phyloP scores from a whole-genome alignment of 1,284 basidiomycete species.

The Ganoderma multipileum region DNA sequence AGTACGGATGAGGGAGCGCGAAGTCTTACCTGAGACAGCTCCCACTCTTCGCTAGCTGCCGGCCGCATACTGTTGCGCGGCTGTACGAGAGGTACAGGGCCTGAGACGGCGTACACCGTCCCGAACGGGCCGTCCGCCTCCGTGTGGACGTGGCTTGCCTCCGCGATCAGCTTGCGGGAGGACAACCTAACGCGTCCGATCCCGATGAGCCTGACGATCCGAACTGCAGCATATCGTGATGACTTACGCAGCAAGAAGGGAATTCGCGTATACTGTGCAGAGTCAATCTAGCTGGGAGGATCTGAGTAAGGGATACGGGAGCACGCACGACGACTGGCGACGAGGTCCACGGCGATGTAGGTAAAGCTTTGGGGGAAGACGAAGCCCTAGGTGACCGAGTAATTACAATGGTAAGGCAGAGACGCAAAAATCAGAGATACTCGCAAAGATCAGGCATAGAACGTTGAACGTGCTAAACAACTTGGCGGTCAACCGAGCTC shows the following conservation, averaged over 20 bases:
- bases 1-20: neutral
- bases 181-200: neutral
- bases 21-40: neutral
- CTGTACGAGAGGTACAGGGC: neutral
- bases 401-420: neutral
- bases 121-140: neutral
- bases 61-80: neutral
- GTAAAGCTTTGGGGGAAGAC: neutral
- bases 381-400: neutral
- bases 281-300: neutral
- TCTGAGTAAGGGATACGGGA: neutral
- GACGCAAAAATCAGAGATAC: neutral
- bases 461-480: neutral
- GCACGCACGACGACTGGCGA: neutral
- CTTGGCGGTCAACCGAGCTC: neutral
- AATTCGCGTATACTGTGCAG: neutral
- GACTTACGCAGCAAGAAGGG: neutral
- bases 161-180: neutral
- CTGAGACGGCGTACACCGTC: neutral
- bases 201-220: neutral
- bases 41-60: neutral
- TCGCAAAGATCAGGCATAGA: neutral
- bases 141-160: neutral
- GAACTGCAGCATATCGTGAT: neutral
- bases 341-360: neutral